phyloP scores from a whole-genome alignment of 2,329 filamentous ascomycete genomes.

The Cladophialophora chaetospira region DNA sequence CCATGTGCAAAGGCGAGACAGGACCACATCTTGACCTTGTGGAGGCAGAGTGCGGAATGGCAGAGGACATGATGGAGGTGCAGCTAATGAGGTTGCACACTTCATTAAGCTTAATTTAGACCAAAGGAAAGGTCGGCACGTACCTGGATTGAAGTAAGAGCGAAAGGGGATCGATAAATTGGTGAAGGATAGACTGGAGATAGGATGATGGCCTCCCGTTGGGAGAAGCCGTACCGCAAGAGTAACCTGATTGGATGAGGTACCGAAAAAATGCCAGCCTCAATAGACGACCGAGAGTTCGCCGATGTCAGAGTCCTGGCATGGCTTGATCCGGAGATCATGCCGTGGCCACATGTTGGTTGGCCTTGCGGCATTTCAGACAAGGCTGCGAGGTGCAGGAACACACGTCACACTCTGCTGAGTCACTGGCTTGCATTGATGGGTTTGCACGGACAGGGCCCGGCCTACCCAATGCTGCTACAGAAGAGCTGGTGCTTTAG shows the following conservation, averaged over 20 bases:
- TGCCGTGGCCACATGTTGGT: background rate
- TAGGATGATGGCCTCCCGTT: no score
- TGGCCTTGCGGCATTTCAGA: background rate
- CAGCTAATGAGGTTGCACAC: background rate
- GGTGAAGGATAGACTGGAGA: background rate
- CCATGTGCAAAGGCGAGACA: slow-evolving; percentile 3
- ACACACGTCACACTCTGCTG: background rate
- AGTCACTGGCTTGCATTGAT: background rate
- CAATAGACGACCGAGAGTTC: background rate
- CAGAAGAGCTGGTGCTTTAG: no score
- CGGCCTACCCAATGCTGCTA: no score
- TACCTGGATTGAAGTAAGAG: background rate
- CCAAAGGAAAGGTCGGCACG: slow-evolving; percentile 7
- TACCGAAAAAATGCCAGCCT: background rate
- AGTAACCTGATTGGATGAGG: background rate
- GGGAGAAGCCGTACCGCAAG: background rate
- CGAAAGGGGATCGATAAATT: background rate
- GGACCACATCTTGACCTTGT: background rate
- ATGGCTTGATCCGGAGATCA: background rate
- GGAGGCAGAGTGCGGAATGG: background rate
- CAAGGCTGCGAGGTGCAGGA: slow-evolving; percentile 4
- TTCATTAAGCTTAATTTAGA: slow-evolving; percentile 11
- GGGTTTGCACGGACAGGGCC: background rate
- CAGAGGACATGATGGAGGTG: background rate
- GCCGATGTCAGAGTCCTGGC: background rate